phyloP scores from a whole-genome alignment of 768 basidiomycete genomes.

The Kwoniella heveanensis region DNA sequence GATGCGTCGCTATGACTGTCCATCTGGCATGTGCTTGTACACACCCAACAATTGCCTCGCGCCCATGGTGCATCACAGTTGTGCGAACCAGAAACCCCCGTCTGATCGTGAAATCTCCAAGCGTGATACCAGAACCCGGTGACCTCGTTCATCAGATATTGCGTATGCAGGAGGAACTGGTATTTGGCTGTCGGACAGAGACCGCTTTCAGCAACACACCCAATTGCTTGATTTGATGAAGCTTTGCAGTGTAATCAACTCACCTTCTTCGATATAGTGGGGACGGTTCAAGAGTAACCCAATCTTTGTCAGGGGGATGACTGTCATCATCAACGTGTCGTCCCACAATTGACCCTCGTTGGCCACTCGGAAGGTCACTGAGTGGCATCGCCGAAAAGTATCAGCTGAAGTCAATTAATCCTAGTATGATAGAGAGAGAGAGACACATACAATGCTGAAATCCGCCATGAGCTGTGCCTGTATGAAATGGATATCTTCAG shows the following conservation, averaged over 20 bases:
- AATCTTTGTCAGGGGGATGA: slow-evolving; percentile 64
- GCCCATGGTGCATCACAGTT: slow-evolving; percentile 61
- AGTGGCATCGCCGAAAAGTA: too few relatives aligned
- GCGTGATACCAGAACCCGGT: slow-evolving; percentile 54
- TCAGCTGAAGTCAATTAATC: too few relatives aligned
- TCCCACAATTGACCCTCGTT: slow-evolving; percentile 61
- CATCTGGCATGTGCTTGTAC: too few relatives aligned
- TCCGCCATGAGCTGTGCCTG: slow-evolving; percentile 38
- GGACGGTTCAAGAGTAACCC: slow-evolving; percentile 62
- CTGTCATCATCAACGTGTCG: slow-evolving; percentile 64
- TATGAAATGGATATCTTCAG: too few relatives aligned
- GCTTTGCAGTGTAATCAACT: too few relatives aligned
- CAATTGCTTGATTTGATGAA: background rate
- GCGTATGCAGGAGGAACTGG: slow-evolving; percentile 51
- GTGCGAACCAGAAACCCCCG: slow-evolving; percentile 33
- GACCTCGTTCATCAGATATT: slow-evolving; percentile 50
- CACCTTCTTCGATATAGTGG: slow-evolving; percentile 61
- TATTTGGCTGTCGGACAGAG: slow-evolving; percentile 35
- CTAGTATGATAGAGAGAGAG: too few relatives aligned
- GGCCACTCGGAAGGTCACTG: slow-evolving; percentile 47
- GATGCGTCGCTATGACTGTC: too few relatives aligned
- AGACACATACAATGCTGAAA: slow-evolving; percentile 46
- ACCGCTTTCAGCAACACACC: background rate
- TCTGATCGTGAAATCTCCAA: slow-evolving; percentile 46
- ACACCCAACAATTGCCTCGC: slow-evolving; percentile 63